These are phyloP conservation scores for Flagelloscypha sp. DNA, from an alignment of 768 basidiomycete genomes.

Conservation along the genomic window DNA sequence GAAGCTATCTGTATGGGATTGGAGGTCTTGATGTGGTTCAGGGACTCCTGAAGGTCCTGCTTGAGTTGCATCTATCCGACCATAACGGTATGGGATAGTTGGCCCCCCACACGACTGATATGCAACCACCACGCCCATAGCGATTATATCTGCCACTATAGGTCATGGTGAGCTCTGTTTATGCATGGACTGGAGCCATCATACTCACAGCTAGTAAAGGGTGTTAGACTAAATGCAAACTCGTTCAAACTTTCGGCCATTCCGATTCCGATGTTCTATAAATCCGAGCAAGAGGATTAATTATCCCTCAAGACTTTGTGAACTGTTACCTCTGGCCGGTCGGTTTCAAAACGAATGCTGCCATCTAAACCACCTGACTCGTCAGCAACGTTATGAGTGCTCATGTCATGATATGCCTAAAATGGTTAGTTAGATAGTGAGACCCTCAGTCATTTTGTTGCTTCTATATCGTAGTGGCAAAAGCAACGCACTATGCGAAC, in stretches of 20 bases:
- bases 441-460: too few species aligned
- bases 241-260: constrained; percentile 35
- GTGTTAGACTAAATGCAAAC: constrained; percentile 33
- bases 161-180: background rate
- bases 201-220: constrained; percentile 34
- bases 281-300: background rate
- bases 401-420: constrained; percentile 44
- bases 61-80: constrained; percentile 30
- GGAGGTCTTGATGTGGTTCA: constrained; percentile 31
- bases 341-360: constrained; percentile 40
- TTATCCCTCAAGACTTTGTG: background rate
- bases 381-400: constrained; percentile 35
- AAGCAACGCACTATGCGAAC: constrained; percentile 25
- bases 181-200: background rate
- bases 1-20: constrained; percentile 31
- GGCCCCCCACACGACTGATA: constrained; percentile 40
- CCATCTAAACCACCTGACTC: constrained; percentile 45
- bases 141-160: constrained; percentile 38
- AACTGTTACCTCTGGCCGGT: constrained; percentile 29
- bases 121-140: constrained; percentile 28
- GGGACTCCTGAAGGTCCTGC: constrained; percentile 36
- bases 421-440: constrained; percentile 2
- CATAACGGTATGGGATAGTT: constrained; percentile 31
- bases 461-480: background rate
- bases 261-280: constrained; percentile 40